Evolutionary conservation across 768 basidiomycete genomes (phyloP).

Genomic region (Fomitopsis pulvina): DNA sequence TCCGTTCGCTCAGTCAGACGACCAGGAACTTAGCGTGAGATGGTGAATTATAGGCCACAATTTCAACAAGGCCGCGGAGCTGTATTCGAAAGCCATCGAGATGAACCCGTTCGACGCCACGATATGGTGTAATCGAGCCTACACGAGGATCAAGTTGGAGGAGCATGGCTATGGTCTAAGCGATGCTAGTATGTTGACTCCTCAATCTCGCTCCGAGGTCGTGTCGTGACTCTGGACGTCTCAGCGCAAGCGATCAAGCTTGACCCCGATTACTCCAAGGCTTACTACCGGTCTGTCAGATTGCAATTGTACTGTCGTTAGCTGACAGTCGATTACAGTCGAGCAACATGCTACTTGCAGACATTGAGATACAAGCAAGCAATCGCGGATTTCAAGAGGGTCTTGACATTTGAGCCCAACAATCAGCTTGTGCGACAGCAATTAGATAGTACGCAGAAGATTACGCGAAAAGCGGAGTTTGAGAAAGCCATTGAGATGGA

Average conservation of each 20-base stretch:
- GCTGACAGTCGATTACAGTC: constrained; percentile 35
- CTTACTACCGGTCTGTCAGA: constrained; percentile 64
- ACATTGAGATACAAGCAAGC: constrained; percentile 84
- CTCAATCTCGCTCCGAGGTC: neutral
- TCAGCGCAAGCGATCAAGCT: constrained; percentile 79
- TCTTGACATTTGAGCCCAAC: constrained; percentile 76
- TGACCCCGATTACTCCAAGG: constrained; percentile 88
- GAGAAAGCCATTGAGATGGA: constrained; percentile 95
- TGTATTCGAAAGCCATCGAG: constrained; percentile 83
- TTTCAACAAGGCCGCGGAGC: constrained; percentile 65
- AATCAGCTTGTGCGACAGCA: constrained; percentile 79
- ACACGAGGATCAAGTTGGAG: constrained; percentile 87
- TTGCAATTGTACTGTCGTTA: too few relatives aligned
- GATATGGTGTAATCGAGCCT: constrained; percentile 92
- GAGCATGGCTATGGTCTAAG: constrained; percentile 88
- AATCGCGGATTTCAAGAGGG: constrained; percentile 81
- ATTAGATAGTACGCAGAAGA: constrained; percentile 83
- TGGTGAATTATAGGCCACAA: constrained; percentile 45
- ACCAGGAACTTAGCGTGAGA: neutral
- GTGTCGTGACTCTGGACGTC: neutral
- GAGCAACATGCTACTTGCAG: constrained; percentile 87
- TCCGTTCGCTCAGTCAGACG: neutral
- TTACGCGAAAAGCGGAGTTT: constrained; percentile 84
- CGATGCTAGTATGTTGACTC: constrained; percentile 74
- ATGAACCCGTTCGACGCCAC: constrained; percentile 86